A percentile compares a stretch with the other conserved stretches of the same genome.
Conservation (phyloP, 345 rosid genomes). For the Melaleuca alternifolia region DNA sequence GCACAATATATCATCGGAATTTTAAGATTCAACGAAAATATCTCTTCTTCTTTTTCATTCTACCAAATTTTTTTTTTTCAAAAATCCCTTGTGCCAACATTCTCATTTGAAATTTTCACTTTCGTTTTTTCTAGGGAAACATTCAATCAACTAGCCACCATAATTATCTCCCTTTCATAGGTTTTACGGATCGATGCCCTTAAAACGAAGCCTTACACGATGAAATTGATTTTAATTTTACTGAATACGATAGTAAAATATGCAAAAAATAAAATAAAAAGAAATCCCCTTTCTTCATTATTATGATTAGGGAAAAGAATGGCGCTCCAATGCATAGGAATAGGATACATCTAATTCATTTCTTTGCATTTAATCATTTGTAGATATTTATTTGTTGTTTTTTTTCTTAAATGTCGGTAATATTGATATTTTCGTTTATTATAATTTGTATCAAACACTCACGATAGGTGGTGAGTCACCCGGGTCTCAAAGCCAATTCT, state of each 20-base stretch:
- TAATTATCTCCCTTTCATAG: not conserved
- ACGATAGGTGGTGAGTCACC: not conserved
- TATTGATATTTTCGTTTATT: not conserved
- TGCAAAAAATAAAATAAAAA: not conserved
- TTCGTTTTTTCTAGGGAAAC: not conserved
- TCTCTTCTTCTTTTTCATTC: not conserved
- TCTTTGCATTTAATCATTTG: not conserved
- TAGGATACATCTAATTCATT: not conserved
- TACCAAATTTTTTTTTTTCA: too few relatives aligned
- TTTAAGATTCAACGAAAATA: not conserved
- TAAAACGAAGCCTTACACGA: fast-evolving
- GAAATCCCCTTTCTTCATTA: not conserved
- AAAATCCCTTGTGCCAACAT: not conserved
- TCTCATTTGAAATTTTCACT: not conserved
- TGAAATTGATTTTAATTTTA: not conserved
- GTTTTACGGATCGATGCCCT: not conserved
- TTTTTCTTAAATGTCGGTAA: not conserved
- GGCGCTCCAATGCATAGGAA: not conserved
- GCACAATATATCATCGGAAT: not conserved
- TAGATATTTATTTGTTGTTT: not conserved
- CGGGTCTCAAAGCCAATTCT: not conserved
- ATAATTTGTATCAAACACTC: not conserved
- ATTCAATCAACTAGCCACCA: not conserved
- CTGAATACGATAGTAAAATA: not conserved
- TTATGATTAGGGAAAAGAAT: not conserved